Evolutionary conservation across 495 filamentous ascomycete species (phyloP).

Genomic region (Cairneyella variabilis): DNA sequence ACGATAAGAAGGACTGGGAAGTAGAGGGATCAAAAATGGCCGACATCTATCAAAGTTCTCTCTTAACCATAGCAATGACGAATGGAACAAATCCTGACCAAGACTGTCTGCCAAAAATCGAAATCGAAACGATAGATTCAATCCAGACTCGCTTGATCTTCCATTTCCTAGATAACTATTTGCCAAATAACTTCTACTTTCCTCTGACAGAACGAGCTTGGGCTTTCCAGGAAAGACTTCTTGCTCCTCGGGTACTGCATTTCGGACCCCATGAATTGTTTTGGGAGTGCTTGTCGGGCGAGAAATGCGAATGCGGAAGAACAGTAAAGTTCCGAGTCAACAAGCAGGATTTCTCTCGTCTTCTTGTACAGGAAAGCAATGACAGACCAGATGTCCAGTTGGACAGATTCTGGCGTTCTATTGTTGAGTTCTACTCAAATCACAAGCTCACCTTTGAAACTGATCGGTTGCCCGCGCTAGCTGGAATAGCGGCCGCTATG

Average conservation of each 20-base stretch:
- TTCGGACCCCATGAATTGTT: neutral
- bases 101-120: neutral
- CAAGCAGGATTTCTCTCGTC: neutral
- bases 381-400: neutral
- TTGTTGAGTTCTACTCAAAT: neutral
- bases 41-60: neutral
- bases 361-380: neutral
- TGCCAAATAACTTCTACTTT: neutral
- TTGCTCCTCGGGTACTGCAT: neutral
- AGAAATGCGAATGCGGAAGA: neutral
- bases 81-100: neutral
- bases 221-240: neutral
- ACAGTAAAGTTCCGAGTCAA: neutral
- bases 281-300: constrained; percentile 2
- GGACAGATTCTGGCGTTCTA: neutral
- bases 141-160: neutral
- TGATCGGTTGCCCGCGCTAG: neutral
- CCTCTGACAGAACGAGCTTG: constrained; percentile 2
- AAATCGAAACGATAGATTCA: neutral
- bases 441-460: neutral
- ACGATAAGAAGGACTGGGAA: constrained; percentile 25
- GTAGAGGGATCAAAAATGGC: neutral
- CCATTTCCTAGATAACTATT: neutral
- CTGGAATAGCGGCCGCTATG: neutral
- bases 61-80: neutral